Evolutionary conservation across 2,329 filamentous ascomycete species (phyloP), one percentile per base, ranked within the genome.

Genomic region (Zasmidium angulare): DNA sequence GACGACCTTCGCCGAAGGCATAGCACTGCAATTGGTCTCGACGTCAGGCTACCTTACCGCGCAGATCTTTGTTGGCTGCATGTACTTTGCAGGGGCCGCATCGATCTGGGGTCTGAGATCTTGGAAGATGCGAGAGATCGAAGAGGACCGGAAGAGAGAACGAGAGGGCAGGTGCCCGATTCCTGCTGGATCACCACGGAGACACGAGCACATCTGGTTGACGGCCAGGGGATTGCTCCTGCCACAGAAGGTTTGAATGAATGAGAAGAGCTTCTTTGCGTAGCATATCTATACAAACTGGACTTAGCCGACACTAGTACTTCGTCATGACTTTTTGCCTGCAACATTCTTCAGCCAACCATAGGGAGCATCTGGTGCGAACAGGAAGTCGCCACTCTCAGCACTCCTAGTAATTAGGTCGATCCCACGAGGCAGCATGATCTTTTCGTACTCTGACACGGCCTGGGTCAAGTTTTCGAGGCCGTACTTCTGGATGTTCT

Each of bases 11-110:
- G 67, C 65, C 3, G 68, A 70, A 52, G 55, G 59, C 6, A 68
- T 70, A n/a, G 68, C 68, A 2, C 53, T 70, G 50, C 50, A 66
- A 56, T 46, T 71, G 12, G 67, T 68, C 12, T 56, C 64, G 9
- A 43, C 62, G 2, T 60, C 53, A 7, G 69, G 68, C 1, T 87
- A 85, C 63, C 75, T 83, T 0, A 77, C 80, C 20, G 80, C 83
- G 1, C 84, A 86, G 64, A 62, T 87, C 1, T 87, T 85, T 66
- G 78, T 81, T 0, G 84, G 82, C 0, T 80, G 79, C 63, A 84
- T 85, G 79, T 87, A 85, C 67, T 68, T 86, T 14, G 80, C 71
- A 1, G 84, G 79, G 2, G 79, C 84, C 0, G 56, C 76, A 0
- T 79, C 78, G 50, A 69, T 84, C 63, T 82, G 78, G 77, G 65